A percentile compares a stretch with the other conserved stretches of the same genome.
phyloP scores from a whole-genome alignment of 2,329 filamentous ascomycete species.

The Biscogniauxia marginata region DNA sequence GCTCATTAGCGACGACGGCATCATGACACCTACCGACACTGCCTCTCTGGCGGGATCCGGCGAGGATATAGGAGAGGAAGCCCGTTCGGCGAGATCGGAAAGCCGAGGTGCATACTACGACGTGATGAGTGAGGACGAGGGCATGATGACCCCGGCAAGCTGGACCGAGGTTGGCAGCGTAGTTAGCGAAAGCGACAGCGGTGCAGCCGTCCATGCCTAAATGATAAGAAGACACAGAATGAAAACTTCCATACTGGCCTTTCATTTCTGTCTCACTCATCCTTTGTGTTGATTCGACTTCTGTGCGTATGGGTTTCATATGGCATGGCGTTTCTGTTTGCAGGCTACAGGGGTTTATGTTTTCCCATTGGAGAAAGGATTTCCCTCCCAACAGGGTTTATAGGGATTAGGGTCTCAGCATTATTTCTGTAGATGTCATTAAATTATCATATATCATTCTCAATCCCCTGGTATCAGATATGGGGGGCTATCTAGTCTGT shows the following conservation, averaged over 20 bases:
- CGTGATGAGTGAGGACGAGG: constrained; percentile 59
- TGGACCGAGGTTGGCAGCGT: constrained; percentile 67
- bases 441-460: neutral
- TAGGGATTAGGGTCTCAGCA: neutral
- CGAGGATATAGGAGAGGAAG: constrained; percentile 47
- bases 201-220: constrained; percentile 34
- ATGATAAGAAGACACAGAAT: neutral
- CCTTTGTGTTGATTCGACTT: neutral
- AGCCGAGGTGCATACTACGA: constrained; percentile 46
- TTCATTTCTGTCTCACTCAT: neutral
- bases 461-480: neutral
- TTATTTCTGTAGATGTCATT: neutral
- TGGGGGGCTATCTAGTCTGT: neutral
- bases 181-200: constrained; percentile 55
- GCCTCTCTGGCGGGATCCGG: constrained; percentile 53
- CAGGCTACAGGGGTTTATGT: neutral
- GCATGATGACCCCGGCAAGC: constrained; percentile 58
- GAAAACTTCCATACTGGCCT: neutral
- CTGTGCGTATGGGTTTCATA: neutral
- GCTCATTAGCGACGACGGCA: constrained; percentile 50
- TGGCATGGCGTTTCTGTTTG: neutral
- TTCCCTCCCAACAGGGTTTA: neutral
- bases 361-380: neutral
- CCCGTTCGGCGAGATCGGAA: constrained; percentile 36
- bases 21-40: constrained; percentile 59